Evolutionary conservation across 345 rosid genomes (phyloP), one percentile per base, ranked within the genome.

Genomic region (Turritis glabra): DNA sequence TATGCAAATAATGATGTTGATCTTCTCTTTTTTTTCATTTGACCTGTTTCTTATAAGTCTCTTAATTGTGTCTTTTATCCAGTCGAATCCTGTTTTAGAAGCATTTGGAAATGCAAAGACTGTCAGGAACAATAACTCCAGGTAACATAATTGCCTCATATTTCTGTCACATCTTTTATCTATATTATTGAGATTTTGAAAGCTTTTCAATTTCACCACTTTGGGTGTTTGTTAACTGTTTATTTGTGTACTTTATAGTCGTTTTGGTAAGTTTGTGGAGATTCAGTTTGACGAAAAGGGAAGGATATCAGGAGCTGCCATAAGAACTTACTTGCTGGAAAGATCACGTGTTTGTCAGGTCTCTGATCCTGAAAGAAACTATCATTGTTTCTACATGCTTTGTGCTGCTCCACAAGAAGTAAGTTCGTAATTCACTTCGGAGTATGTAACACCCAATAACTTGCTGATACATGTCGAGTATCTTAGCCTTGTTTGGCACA

Each of bases 81-180:
- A 96, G 99, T 96, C 99, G 7, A 96, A 96, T 84, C 99, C 99
- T 73, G 99, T 96, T 54, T 81, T 96, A 74, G 99, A 96, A 85
- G 99, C 99, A 71, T 96, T 96, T 79, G 99, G 99, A 60, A 96
- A 92, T 26, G 99, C 99, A 27, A 96, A 96, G 89, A 96, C 98
- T 43, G 99, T 96, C 70, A 83, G 96, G 80, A 96, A 96, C 81
- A 96, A 96, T 69, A 92, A 96, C 86, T 96, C 98, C 48, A 96
- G 99, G 99, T 92, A 60, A 61, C 77, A 55, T 54, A 40, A 23
- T 32, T 25, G 63, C 35, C 29, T 50, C 12, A 4, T 41, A 10
- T 15, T 59, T 50, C 8, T 48, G 22, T 22, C 7, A 29, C 38
- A 71, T 47, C n/a, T 14, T 46, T 47, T 23, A 35, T 54, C 29